Evolutionary conservation across 2,329 filamentous ascomycete species (phyloP), one percentile per base, ranked within the genome.

Genomic region (Clarireedia homoeocarpa): DNA sequence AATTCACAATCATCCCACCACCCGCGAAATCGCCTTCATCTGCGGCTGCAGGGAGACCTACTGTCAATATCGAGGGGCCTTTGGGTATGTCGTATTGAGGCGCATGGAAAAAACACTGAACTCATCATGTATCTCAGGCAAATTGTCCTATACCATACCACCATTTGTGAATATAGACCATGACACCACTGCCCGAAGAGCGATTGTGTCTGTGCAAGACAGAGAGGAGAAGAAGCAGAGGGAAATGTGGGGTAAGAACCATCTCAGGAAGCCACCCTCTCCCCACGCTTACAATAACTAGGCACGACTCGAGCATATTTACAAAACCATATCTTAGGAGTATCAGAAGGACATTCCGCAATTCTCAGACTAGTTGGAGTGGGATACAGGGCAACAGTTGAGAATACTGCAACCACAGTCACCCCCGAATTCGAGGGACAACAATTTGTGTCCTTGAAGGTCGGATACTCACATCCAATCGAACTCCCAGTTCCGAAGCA

Each of bases 381-480:
- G 58, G 94, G 94, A 59, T 99, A 96, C 79, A 83, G 92, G 72
- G 94, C 94, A 15, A 88, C 83, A 4, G 81, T 99, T 64, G 91
- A 97, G 72, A 75, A 84, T 57, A 85, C 80, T 40, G 88, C 88
- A 24, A 83, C 76, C 36, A 89, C 86, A 58, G 84, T 79, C 47
- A 60, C 72, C 48, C 72, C 87, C 58, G 78, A 84, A 68, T 96
- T 85, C 69, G 83, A 83, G 0, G 91, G 88, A 44, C 91, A 96
- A 73, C 81, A 90, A 70, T 95, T 95, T 66, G 85, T 99, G 44
- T 90, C 88, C 61, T 77, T 99, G 63, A 97, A 97, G 79, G 88
- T 99, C 55, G 94, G 94, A 57, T 99, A 91, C 74, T 95, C 92
- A 60, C 94, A 99, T 77, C 88, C 92, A 0, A 89, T 99, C 62